Evolutionary conservation across 306 rosid genomes (phyloP), one percentile per base, ranked within the genome.

Genomic region (Inga laurina): DNA sequence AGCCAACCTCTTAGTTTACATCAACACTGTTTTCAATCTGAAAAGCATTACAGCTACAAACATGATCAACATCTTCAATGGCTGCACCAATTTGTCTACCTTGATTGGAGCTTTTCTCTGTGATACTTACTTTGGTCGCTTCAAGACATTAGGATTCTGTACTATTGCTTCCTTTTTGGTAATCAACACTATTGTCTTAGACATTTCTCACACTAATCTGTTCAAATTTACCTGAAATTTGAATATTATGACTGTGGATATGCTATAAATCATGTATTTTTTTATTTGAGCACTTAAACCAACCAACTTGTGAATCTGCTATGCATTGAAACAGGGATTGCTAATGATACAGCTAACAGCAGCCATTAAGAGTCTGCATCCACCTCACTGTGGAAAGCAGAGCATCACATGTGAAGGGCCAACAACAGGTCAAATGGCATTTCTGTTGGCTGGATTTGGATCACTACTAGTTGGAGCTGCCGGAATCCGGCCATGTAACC

Each of bases 111-210:
- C 94, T 75, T 91, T 84, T 74, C 76, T 83, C 3, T 82, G 84
- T 34, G 91, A 91, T 72, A 81, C 91, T 12, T 87, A 89, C 49
- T 89, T 90, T 37, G 94, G 94, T 15, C 94, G 94, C 41, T 89
- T 52, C 44, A 86, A 91, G 68, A 91, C 90, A 14, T 11, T 91
- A 46, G 90, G 85, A 11, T 85, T 86, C 37, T 84, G 87, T 24
- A 76, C 86, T 15, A 16, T 88, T 0, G 82, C 90, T 79, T 86
- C 93, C 39, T 83, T 91, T 57, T n/a, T 91, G 89, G 93, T 91
- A 88, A 88, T 68, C 10, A 10, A 14, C 49, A 19, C 48, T 27
- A 10, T 34, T 59, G 48, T 39, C 41, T n/a, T 18, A 1, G 72
- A 35, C 16, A 49, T n/a, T 41, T 21, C 22, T 18, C 34, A 5